phyloP scores from a whole-genome alignment of 2,329 filamentous ascomycete genomes.

The Apiospora malaysiana region DNA sequence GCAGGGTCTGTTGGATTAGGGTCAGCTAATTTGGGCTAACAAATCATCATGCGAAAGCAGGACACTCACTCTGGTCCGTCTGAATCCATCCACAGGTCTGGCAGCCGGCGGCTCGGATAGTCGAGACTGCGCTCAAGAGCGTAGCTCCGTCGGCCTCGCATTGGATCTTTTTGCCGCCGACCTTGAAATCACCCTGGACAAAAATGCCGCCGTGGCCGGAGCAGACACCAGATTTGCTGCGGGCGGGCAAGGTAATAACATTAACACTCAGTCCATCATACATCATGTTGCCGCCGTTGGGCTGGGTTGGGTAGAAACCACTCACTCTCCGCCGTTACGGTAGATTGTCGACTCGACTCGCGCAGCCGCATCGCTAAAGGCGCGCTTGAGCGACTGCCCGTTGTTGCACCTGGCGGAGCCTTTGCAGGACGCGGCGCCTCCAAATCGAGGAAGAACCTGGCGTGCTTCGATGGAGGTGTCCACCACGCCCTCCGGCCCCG shows the following conservation, averaged over 20 bases:
- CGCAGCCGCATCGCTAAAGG: not conserved
- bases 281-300: not conserved
- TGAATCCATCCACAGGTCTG: conserved; percentile 18
- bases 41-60: not conserved
- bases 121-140: not conserved
- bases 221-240: conserved; percentile 9
- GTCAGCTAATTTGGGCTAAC: not conserved
- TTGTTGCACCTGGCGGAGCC: conserved; percentile 11
- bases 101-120: conserved; percentile 16
- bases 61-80: conserved; percentile 6
- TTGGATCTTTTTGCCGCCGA: not conserved
- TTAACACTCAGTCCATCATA: conserved; percentile 6
- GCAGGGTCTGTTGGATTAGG: not conserved
- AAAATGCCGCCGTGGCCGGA: conserved; percentile 4
- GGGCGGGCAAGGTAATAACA: not conserved
- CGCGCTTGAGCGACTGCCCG: conserved; percentile 11
- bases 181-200: conserved; percentile 5
- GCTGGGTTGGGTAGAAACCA: not conserved
- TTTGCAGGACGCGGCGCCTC: not conserved
- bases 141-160: conserved; percentile 7
- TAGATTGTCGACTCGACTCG: not conserved
- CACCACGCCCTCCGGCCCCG: conserved; percentile 4
- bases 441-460: conserved; percentile 5
- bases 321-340: conserved; percentile 9
- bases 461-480: conserved; percentile 4